These are phyloP conservation scores for Aspergillus cavernicola DNA, from an alignment of 495 filamentous ascomycete genomes.

Conservation along the genomic window DNA sequence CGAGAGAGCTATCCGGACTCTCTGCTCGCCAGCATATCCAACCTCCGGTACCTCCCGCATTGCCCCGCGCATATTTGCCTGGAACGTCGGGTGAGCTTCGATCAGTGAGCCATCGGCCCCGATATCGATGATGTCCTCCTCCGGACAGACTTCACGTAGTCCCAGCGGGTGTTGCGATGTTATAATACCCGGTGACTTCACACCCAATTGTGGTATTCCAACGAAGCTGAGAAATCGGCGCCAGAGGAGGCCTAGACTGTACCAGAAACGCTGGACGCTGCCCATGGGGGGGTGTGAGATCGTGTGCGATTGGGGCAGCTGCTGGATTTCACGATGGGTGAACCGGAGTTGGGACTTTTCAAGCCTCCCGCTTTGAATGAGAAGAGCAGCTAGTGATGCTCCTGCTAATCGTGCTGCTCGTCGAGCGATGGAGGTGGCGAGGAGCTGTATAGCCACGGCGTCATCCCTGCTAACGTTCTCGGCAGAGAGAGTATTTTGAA, in stretches of 20 bases:
- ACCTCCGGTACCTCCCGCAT: slow-evolving; percentile 29
- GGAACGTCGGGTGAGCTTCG: slow-evolving; percentile 19
- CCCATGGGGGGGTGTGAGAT: not conserved
- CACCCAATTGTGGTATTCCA: not conserved
- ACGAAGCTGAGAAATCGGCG: not conserved
- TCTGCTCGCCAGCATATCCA: slow-evolving; percentile 27
- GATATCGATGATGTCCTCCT: slow-evolving; percentile 4
- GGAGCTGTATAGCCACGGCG: slow-evolving; percentile 12
- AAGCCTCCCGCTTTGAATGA: slow-evolving; percentile 21
- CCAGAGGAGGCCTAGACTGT: not conserved
- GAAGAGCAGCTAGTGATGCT: slow-evolving; percentile 19
- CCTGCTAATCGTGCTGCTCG: slow-evolving; percentile 24
- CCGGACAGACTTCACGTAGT: not conserved
- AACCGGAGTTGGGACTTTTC: not conserved
- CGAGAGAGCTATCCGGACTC: slow-evolving; percentile 30
- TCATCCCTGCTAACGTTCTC: not conserved
- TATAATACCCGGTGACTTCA: not conserved
- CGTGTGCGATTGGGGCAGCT: not conserved
- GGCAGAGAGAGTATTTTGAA: not conserved
- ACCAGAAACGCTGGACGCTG: not conserved
- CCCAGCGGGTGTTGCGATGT: not conserved
- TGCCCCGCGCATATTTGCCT: slow-evolving; percentile 29
- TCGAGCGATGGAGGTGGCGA: slow-evolving; percentile 17
- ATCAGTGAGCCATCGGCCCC: slow-evolving; percentile 6
- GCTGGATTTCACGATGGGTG: no score